Evolutionary conservation across 2,329 filamentous ascomycete species (phyloP).

Genomic region (Drechslerella dactyloides): DNA sequence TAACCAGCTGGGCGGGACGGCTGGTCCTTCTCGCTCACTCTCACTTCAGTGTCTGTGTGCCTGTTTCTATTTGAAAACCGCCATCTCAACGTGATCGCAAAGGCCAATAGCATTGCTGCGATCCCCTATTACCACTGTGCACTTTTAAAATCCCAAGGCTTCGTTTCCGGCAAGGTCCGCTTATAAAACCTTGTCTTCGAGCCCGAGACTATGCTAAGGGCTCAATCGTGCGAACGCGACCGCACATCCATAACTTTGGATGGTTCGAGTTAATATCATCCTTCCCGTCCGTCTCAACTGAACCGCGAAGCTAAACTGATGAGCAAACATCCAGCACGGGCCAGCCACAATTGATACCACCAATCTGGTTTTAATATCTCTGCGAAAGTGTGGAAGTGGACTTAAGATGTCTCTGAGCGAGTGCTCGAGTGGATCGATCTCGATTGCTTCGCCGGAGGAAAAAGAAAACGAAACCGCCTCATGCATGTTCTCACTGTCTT

Average conservation of each 20-base stretch:
- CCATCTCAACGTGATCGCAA: not conserved
- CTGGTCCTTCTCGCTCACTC: too few species aligned
- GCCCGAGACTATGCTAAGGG: too few species aligned
- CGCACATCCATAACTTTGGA: too few species aligned
- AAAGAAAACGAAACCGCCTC: not conserved
- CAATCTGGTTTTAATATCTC: not conserved
- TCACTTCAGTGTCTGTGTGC: not conserved
- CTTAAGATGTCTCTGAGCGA: not conserved
- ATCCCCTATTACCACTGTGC: constrained; percentile 3
- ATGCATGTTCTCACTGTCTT: too few species aligned
- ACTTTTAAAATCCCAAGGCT: constrained; percentile 35
- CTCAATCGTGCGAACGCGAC: not conserved
- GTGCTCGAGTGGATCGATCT: not conserved
- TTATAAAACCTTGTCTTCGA: constrained; percentile 32
- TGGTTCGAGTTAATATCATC: too few species aligned
- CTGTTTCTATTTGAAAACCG: not conserved
- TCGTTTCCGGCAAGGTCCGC: constrained; percentile 33
- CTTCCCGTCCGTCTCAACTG: too few species aligned
- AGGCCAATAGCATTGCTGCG: constrained; percentile 1
- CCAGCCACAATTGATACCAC: not conserved
- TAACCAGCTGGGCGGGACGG: too few species aligned
- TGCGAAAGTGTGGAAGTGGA: not conserved
- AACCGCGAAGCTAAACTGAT: not conserved
- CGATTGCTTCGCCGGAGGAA: not conserved
- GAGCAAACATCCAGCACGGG: constrained; percentile 6